Base-by-base conservation (phyloP, 1,139 yeast genomes). In the Pichia sp. region DNA sequence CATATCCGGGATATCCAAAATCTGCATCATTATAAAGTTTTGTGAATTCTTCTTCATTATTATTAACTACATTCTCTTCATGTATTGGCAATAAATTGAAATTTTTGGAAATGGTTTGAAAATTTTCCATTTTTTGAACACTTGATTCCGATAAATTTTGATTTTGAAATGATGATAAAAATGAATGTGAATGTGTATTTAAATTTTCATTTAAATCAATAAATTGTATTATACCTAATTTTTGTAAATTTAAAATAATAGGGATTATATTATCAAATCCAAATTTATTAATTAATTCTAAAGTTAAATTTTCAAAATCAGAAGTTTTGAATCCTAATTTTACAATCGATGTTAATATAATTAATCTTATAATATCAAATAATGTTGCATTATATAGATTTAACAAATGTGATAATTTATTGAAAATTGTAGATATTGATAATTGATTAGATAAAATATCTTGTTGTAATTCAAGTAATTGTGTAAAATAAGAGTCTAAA, bases 391-490 rank as follows among this genome's bases (percentile, higher is more conserved):
- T 70, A 39, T 81, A 72, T 44, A 78, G 73, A 54, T 81, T 79
- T 28, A 53, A n/a, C 3, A 51, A 16, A 16, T 25, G 10, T 13
- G 48, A 33, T 7, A 51, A 28, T 39, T 44, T 51, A 2, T 16
- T 18, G 3, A 51, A 42, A 1, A 51, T 29, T 25, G 18, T 13
- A 5, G 29, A 9, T 7, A 22, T 27, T 58, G 83, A 85, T 56
- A 79, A 65, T 14, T 80, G 70, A 55, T 76, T 76, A 7, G 76
- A 81, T 51, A 87, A 72, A 2, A 88, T 70, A 49, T 84, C 86
- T 67, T 90, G 95, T 63, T 90, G 95, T 47, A 89, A 73, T 54
- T 81, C 84, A 25, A 90, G 69, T 54, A 79, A 74, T 30, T 73
- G 71, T 58, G 83, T 82, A 65, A 83, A 83, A 41, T 73, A 66